Percentiles rank a stretch among this genome's conserved stretches.
phyloP scores from a whole-genome alignment of 1,284 basidiomycete genomes.

The Leccinum holopus region DNA sequence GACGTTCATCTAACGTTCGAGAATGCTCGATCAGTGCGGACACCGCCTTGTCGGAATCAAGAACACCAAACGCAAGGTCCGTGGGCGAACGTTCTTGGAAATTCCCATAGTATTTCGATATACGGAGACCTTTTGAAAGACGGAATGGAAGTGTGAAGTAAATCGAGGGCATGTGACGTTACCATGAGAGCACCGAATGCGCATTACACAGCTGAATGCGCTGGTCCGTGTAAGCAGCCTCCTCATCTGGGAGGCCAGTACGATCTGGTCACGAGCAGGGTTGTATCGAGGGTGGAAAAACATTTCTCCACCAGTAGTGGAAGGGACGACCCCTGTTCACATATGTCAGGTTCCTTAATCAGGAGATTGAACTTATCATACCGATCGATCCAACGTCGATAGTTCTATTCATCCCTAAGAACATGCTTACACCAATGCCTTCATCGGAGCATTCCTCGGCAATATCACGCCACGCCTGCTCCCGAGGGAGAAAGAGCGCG shows the following conservation, averaged over 20 bases:
- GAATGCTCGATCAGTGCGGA: constrained; percentile 66
- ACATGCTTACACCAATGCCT: constrained; percentile 90
- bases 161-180: constrained; percentile 12
- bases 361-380: constrained; percentile 26
- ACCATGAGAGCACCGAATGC: constrained; percentile 89
- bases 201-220: constrained; percentile 80
- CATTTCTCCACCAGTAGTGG: constrained; percentile 87
- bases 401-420: constrained; percentile 81
- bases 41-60: constrained; percentile 84
- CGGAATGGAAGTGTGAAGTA: constrained; percentile 7
- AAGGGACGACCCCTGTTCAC: constrained; percentile 59
- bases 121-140: constrained; percentile 59
- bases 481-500: constrained; percentile 74
- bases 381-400: constrained; percentile 91
- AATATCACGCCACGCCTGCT: constrained; percentile 76
- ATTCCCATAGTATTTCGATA: constrained; percentile 76
- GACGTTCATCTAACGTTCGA: constrained; percentile 70
- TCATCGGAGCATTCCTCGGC: constrained; percentile 88
- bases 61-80: constrained; percentile 78
- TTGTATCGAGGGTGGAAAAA: constrained; percentile 93
- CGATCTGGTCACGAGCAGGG: constrained; percentile 63
- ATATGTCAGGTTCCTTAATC: constrained; percentile 18
- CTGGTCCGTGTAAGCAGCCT: constrained; percentile 73
- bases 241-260: constrained; percentile 72
- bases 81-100: constrained; percentile 76